A percentile compares a stretch with the other conserved stretches of the same genome.
Evolutionary conservation across 83 land plant species (phyloP).

Genomic region (Diphasiastrum complanatum): DNA sequence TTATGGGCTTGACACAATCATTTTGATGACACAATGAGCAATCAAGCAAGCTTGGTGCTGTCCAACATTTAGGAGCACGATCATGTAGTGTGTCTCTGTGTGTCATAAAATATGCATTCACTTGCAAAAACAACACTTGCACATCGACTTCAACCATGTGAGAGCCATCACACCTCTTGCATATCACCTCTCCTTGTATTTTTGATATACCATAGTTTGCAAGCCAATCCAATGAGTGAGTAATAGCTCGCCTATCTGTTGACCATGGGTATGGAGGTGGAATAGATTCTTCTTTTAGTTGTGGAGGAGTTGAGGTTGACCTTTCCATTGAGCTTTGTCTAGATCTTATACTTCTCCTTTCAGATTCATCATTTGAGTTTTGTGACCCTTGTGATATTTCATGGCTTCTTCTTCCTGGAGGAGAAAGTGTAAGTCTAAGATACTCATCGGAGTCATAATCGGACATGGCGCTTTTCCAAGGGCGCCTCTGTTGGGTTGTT

Average conservation of each 20-base stretch:
- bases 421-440: too few species aligned
- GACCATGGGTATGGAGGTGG: constrained; percentile 61
- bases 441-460: too few species aligned
- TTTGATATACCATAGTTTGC: constrained; percentile 25
- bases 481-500: too few species aligned
- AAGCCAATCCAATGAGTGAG: constrained; percentile 41
- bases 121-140: constrained; percentile 26
- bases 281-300: constrained; percentile 39
- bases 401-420: too few species aligned
- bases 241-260: constrained; percentile 45
- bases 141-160: constrained; percentile 36
- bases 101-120: constrained; percentile 30
- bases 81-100: constrained; percentile 44
- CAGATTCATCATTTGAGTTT: too few species aligned
- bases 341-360: too few species aligned
- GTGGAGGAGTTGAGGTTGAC: neutral
- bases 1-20: constrained; percentile 53
- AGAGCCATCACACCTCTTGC: constrained; percentile 55
- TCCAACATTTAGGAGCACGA: constrained; percentile 62
- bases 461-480: too few species aligned
- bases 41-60: constrained; percentile 43
- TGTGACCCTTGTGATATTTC: too few species aligned
- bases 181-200: constrained; percentile 56
- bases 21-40: constrained; percentile 50
- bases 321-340: too few species aligned